Base-by-base conservation (phyloP, 2,329 filamentous ascomycete species). In the Fusarium sp. region DNA sequence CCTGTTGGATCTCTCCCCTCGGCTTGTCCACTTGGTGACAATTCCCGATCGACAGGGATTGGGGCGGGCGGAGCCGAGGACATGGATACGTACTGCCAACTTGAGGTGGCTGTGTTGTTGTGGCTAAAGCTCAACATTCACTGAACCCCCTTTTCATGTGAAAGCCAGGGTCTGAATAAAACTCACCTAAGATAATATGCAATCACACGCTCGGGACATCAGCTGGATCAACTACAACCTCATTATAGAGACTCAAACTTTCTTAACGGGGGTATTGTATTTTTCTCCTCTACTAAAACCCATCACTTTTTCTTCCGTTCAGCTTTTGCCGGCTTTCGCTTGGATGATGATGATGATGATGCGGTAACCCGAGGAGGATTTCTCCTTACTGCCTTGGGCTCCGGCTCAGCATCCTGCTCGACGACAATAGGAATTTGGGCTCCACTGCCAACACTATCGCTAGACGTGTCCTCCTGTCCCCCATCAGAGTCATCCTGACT, bases 351-450 rank as follows among this genome's bases (percentile, higher is more conserved):
- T 36, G 78, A 75, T 55, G 76, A 53, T 14, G 31, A 60, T 19
- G 54, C 42, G 33, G 55, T 60, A 44, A 37, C 53, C 23, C 67
- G 73, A 57, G 75, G 70, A 62, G 66, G 54, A 6, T 77, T 79
- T 73, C 79, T 82, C 67, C 74, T 76, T 15, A 56, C 46, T 36
- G 69, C 49, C 43, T 61, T 57, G 11, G 70, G 52, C 52, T 64
- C 61, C 66, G 72, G 61, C 66, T 75, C 66, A n/a, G 69, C 67
- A 13, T 73, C 59, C 27, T 37, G 36, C 23, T 63, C 77, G 9
- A 79, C 77, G 9, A 79, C 71, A 14, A 79, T 75, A 35, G 76
- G 73, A 43, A 71, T 75, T 50, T 69, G 73, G n/a, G 73, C 74
- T 31, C 74, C 76, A 41, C 70, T 71, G 45, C 72, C 69, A 1